These are phyloP conservation scores for Incumbomyces delicatus DNA, from an alignment of 2,329 filamentous ascomycete species.

Conservation along the genomic window DNA sequence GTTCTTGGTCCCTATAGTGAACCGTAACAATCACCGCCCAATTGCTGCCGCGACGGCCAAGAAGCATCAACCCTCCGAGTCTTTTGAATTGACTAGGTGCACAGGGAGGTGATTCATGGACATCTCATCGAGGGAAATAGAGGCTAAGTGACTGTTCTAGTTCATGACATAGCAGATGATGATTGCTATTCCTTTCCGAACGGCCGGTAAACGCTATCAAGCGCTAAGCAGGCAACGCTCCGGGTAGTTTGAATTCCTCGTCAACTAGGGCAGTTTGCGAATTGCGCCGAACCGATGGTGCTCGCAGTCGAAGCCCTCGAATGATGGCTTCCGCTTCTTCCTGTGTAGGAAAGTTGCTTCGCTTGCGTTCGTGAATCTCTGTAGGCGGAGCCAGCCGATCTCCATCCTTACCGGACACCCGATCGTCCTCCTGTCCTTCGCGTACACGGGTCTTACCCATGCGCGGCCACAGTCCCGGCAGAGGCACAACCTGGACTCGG, in stretches of 20 bases:
- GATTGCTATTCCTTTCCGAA: too few species aligned
- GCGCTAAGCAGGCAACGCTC: conserved; percentile 1
- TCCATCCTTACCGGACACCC: conserved; percentile 14
- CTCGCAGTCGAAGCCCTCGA: conserved; percentile 1
- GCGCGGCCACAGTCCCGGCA: conserved; percentile 53
- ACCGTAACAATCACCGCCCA: too few species aligned
- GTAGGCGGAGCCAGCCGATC: conserved; percentile 23
- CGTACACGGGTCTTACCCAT: conserved; percentile 41
- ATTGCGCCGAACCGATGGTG: conserved; percentile 1
- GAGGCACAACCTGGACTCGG: conserved; percentile 54
- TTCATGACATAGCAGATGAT: too few species aligned
- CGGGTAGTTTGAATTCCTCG: conserved; percentile 4
- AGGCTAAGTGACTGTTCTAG: too few species aligned
- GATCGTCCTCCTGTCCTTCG: conserved; percentile 27
- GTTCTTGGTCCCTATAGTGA: too few species aligned
- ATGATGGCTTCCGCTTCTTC: conserved; percentile 17
- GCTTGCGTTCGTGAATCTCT: conserved; percentile 23
- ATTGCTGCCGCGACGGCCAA: too few species aligned
- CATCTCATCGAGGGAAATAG: too few species aligned
- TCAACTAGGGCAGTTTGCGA: background rate
- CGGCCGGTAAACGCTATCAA: too few species aligned
- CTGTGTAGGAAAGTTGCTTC: conserved; percentile 22
- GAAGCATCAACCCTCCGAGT: too few species aligned
- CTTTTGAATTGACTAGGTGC: too few species aligned
- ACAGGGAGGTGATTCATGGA: too few species aligned